Conservation (phyloP, 495 filamentous ascomycete genomes). For the Lentithecium fluviatile region DNA sequence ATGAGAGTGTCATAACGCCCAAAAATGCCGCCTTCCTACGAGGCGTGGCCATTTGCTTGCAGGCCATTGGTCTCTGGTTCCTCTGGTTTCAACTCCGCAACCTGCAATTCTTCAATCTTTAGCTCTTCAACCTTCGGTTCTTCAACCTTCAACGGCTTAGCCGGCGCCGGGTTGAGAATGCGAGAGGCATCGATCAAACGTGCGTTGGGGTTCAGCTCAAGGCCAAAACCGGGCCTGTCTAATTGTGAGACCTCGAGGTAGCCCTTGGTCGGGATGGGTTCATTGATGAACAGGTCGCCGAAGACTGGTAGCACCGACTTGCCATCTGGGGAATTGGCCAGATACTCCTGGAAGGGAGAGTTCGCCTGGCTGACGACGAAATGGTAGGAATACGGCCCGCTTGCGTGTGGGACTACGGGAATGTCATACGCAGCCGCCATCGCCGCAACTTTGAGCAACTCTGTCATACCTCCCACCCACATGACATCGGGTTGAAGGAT, state of each 20-base stretch:
- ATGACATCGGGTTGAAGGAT: slow-evolving; percentile 95
- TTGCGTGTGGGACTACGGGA: slow-evolving; percentile 90
- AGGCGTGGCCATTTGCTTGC: slow-evolving; percentile 30
- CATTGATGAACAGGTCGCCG: slow-evolving; percentile 84
- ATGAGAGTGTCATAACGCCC: neutral
- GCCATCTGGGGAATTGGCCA: slow-evolving; percentile 87
- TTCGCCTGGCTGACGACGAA: slow-evolving; percentile 89
- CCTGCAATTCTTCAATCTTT: neutral
- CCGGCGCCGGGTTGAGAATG: slow-evolving; percentile 71
- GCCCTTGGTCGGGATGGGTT: slow-evolving; percentile 81
- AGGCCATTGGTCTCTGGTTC: slow-evolving; percentile 25
- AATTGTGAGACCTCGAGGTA: slow-evolving; percentile 73
- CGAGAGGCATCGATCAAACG: slow-evolving; percentile 69
- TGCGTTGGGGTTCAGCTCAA: slow-evolving; percentile 80
- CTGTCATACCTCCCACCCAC: slow-evolving; percentile 93
- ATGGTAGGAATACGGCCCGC: slow-evolving; percentile 91
- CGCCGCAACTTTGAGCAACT: slow-evolving; percentile 82
- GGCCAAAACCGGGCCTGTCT: slow-evolving; percentile 87
- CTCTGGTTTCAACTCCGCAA: too few relatives aligned
- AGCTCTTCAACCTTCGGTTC: slow-evolving; percentile 11
- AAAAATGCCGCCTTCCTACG: neutral
- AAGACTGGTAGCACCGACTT: slow-evolving; percentile 87
- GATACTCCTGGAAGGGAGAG: slow-evolving; percentile 90
- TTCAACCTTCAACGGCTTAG: slow-evolving; percentile 50
- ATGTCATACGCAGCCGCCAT: slow-evolving; percentile 91